Evolutionary conservation across 179 eudicot species (phyloP), one percentile per base, ranked within the genome.

Genomic region (Corrigiola litoralis): DNA sequence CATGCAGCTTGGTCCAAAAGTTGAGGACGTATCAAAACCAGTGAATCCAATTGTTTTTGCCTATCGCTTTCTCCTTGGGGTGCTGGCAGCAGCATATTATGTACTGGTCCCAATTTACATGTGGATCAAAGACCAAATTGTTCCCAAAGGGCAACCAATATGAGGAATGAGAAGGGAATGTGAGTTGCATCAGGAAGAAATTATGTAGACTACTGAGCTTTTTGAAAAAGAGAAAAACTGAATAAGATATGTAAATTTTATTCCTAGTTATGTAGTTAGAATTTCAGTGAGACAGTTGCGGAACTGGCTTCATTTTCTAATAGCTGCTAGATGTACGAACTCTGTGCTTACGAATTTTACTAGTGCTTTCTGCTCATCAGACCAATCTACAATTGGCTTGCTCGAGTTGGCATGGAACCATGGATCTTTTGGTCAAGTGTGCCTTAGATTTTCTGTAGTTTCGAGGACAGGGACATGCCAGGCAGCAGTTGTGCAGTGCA

Each of bases 111-210:
- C 89, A 16, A 74, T 84, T 37, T 87, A 87, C 79, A 87, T 87
- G 94, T 84, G 87, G 94, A 68, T 87, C 73, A 87, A 87, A 64
- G 89, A 87, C 76, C 82, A 74, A 59, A 72, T 81, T 53, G 69
- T 85, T 47, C 89, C 89, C 5, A 77, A 81, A 74, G 84, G 75
- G 46, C 58, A 61, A 61, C 83, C 89, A 16, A 61, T 87, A 1
- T 85, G 70, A 81, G 67, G 66, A 17, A 47, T 45, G n/a, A 29
- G 65, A 55, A 28, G 63, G 44, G 55, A 11, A 32, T 61, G 46
- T 36, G 36, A 25, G 49, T 4, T 40, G 62, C 49, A 24, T 58
- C 48, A 38, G 21, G 61, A 36, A n/a, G n/a, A n/a, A n/a, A n/a
- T n/a, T 18, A 48, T 14, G 31, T 13, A 34, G 63, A 38, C n/a